Evolutionary conservation across 1,284 basidiomycete genomes (phyloP), one percentile per base, ranked within the genome.

Genomic region (Fomitiporia mediterranea): DNA sequence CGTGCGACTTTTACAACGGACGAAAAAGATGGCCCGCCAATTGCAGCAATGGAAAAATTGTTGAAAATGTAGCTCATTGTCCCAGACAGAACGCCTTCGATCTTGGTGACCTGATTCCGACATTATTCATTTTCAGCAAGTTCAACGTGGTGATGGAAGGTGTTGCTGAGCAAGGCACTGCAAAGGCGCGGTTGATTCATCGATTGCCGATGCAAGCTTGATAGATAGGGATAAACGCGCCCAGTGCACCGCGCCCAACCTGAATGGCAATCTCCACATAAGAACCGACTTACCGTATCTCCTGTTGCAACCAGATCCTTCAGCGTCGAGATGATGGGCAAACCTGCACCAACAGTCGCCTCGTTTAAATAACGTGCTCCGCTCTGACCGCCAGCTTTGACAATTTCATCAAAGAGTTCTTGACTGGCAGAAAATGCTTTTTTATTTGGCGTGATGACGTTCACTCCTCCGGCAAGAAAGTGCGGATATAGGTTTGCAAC

Each of bases 61-160:
- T 99, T 99, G 80, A 99, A 99, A 73, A 99, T 98, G 76, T 99
- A 99, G 68, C 89, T 93, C 76, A 99, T 84, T 0, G 96, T 99
- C 2, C 96, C 96, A 6, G 90, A 94, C 70, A 96, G 88, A 39
- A 96, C 92, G 38, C 89, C 89, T 69, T 91, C 89, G 61, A 91
- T 88, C 72, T 86, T 90, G 59, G 75, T 72, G 59, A 91, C 73
- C 89, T 91, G 59, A 15, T 56, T 13, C 48, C 44, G 15, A 49
- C 15, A 17, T 19, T 25, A 32, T 8, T 42, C 23, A 35, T 27
- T 21, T 35, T 38, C 30, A 21, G 30, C 3, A 52, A 4, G 11
- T 15, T 3, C 28, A 40, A 23, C 17, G 35, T 35, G 3, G 34
- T 8, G 32, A 49, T 34, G 35, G 21, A 30, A 25, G 25, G 11